These are phyloP conservation scores for Cutaneotrichosporon cutaneum DNA, from an alignment of 1,284 basidiomycete species.

Conservation along the genomic window DNA sequence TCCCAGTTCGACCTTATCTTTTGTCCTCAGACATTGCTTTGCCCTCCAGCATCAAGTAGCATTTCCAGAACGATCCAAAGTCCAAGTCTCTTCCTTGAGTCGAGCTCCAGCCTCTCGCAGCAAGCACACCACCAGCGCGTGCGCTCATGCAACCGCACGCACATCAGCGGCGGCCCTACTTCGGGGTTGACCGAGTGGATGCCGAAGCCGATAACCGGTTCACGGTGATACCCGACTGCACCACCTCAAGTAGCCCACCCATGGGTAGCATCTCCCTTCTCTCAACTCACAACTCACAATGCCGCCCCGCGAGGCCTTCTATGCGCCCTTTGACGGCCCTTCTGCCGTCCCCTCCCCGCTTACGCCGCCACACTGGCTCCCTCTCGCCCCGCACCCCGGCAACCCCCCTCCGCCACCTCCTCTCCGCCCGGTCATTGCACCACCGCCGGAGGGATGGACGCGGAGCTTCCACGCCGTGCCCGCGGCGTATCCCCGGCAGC, in stretches of 20 bases:
- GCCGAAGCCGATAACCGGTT: not conserved
- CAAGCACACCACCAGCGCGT: too few species aligned
- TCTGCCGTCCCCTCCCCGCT: slow-evolving; percentile 7
- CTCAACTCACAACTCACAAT: not conserved
- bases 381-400: slow-evolving; percentile 16
- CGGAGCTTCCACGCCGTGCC: slow-evolving; percentile 69
- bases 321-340: slow-evolving; percentile 6
- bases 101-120: too few species aligned
- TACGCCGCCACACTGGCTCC: slow-evolving; percentile 8
- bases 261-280: not conserved
- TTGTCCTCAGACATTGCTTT: not conserved
- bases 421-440: slow-evolving; percentile 28
- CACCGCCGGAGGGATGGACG: slow-evolving; percentile 51
- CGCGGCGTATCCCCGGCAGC: slow-evolving; percentile 62
- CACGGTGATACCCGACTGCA: not conserved
- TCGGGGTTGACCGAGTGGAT: not conserved
- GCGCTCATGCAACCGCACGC: not conserved
- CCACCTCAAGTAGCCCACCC: not conserved
- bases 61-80: too few species aligned
- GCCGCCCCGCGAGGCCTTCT: slow-evolving; percentile 5
- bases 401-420: slow-evolving; percentile 9
- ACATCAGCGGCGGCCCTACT: not conserved
- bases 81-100: too few species aligned
- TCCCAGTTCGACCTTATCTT: not conserved
- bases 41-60: not conserved